Evolutionary conservation across 495 filamentous ascomycete genomes (phyloP), one percentile per base, ranked within the genome.

Genomic region (Trichoderma erinaceum): DNA sequence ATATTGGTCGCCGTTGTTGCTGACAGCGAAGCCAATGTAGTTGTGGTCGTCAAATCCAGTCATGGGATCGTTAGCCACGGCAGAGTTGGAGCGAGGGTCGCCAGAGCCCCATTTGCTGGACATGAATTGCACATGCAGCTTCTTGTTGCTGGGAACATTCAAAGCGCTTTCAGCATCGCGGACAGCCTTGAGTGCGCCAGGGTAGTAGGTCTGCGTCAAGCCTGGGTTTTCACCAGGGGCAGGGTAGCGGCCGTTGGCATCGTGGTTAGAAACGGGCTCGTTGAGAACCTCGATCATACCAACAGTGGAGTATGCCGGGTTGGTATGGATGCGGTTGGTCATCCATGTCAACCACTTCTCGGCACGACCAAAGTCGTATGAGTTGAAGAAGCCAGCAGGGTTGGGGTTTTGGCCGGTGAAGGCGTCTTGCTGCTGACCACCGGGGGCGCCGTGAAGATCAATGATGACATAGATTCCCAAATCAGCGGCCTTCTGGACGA

Each of bases 281-380:
- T 88, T 88, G 63, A 88, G 75, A 21, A 87, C 73, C 69, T 86
- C 80, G 41, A 88, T 70, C 77, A 86, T 86, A n/a, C 86, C 85
- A 25, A 87, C 85, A 16, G 79, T 84, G 43, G 75, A 70, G 71
- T 84, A 85, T n/a, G 81, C 79, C n/a, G 70, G 27, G 44, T 70
- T 72, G 58, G 81, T 81, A 70, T 87, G 85, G 69, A 85, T 82
- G 46, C 75, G 77, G 43, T 78, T 79, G 12, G 83, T 81, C 74
- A 88, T 82, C 83, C 82, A 86, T 67, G 83, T 76, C 21, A 87
- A 78, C 75, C 84, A 88, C 67, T 80, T 69, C 71, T 83, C 75
- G 16, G 83, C 84, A 38, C 86, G 81, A 61, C 83, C 79, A 69
- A 84, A 88, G 70, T 87, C 76, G 68, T 80, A 82, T 66, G 78